phyloP scores from a whole-genome alignment of 2,329 filamentous ascomycete species.

The Falciphora oryzae region DNA sequence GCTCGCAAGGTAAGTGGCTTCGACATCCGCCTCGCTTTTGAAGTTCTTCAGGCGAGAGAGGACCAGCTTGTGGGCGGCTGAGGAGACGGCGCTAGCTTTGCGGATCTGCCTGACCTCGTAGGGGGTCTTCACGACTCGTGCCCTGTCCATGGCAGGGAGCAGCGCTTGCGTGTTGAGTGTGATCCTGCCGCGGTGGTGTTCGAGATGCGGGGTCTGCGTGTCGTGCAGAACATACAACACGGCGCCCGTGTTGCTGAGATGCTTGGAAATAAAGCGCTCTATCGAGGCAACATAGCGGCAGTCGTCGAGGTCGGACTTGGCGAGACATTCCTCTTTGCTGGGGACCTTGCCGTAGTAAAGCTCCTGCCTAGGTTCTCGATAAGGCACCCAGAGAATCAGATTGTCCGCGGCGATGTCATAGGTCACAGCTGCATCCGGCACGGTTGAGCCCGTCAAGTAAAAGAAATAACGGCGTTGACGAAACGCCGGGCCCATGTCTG shows the following conservation, averaged over 20 bases:
- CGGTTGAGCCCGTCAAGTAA: conserved; percentile 50
- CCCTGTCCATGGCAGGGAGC: conserved; percentile 68
- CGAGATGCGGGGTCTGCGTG: conserved; percentile 21
- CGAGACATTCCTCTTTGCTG: conserved; percentile 53
- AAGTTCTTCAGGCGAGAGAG: conserved; percentile 58
- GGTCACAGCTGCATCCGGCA: conserved; percentile 49
- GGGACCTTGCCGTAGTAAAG: conserved; percentile 62
- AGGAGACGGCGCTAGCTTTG: conserved; percentile 74
- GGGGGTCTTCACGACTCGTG: conserved; percentile 76
- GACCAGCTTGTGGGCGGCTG: conserved; percentile 68
- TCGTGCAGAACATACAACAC: conserved; percentile 40
- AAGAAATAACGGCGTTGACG: conserved; percentile 57
- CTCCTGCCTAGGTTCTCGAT: conserved; percentile 53
- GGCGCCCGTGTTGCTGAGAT: conserved; percentile 31
- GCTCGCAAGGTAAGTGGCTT: conserved; percentile 67
- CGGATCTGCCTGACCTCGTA: conserved; percentile 81
- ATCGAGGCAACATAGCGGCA: conserved; percentile 54
- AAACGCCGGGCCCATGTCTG: conserved; percentile 50
- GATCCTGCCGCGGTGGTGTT: conserved; percentile 23
- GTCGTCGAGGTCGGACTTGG: conserved; percentile 62
- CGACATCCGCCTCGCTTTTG: conserved; percentile 74
- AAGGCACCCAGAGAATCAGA: conserved; percentile 69
- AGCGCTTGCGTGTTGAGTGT: conserved; percentile 48
- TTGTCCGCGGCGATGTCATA: conserved; percentile 54
- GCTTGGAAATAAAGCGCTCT: conserved; percentile 41